Percentiles rank a stretch among this genome's conserved stretches.
Conservation (phyloP, 495 filamentous ascomycete species). For the Talaromyces borbonicus region DNA sequence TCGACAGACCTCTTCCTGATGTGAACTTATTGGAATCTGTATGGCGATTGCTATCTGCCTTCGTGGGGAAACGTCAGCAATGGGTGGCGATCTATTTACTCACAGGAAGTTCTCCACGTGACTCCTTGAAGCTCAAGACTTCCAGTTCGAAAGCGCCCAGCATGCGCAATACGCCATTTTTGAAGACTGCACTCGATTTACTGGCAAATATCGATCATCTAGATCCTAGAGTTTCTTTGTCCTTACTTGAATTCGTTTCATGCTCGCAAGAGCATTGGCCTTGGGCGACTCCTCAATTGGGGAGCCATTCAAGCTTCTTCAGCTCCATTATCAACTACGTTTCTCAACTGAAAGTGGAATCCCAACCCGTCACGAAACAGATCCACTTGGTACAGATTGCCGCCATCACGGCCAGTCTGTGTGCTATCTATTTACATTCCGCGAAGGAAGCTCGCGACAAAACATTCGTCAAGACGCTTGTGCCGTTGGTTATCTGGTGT, state of each 20-base stretch:
- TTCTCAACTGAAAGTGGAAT: conserved; percentile 46
- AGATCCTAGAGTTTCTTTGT: conserved; percentile 50
- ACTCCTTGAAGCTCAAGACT: conserved; percentile 49
- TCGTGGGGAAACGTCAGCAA: conserved; percentile 83
- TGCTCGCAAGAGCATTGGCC: conserved; percentile 86
- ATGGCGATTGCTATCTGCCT: conserved; percentile 80
- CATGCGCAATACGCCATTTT: conserved; percentile 50
- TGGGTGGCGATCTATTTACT: conserved; percentile 92
- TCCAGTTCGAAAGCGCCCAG: conserved; percentile 25
- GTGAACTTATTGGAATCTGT: conserved; percentile 50
- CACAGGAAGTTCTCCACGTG: conserved; percentile 72
- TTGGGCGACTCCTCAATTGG: conserved; percentile 71
- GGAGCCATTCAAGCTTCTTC: conserved; percentile 64
- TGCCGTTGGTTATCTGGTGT: conserved; percentile 67
- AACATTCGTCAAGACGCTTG: conserved; percentile 54
- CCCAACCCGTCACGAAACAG: conserved; percentile 28
- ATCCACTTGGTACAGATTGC: conserved; percentile 60
- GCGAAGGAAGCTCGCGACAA: conserved; percentile 60
- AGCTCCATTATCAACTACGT: conserved; percentile 57
- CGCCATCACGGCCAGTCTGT: conserved; percentile 72
- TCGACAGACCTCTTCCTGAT: conserved; percentile 68
- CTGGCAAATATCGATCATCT: conserved; percentile 58
- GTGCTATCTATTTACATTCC: conserved; percentile 85
- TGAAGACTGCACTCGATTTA: conserved; percentile 63
- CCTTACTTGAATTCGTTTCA: conserved; percentile 77